These are phyloP conservation scores for Verticillium tricorpus DNA, from an alignment of 2,329 filamentous ascomycete genomes.

Conservation along the genomic window DNA sequence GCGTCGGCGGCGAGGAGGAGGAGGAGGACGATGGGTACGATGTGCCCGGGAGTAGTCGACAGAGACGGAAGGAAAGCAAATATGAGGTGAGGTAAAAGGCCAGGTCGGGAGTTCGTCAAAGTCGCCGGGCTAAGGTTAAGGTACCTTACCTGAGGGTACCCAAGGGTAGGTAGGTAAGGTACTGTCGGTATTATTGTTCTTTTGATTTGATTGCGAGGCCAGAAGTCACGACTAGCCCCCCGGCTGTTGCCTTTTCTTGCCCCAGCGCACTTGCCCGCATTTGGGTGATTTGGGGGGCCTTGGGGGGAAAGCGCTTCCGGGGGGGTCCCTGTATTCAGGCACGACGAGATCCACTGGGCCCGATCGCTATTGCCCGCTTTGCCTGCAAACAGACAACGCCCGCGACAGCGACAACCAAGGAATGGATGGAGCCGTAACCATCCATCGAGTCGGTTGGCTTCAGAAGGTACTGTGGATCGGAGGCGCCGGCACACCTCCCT, in stretches of 20 bases:
- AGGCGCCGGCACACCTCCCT: background rate
- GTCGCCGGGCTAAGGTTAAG: background rate
- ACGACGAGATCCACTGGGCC: background rate
- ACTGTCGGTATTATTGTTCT: background rate
- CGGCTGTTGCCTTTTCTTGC: background rate
- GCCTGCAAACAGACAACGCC: background rate
- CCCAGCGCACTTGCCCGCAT: background rate
- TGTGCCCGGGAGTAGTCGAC: background rate
- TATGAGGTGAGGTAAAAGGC: background rate
- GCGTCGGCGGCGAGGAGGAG: background rate
- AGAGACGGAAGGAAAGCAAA: background rate
- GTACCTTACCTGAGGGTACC: background rate
- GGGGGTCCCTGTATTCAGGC: background rate
- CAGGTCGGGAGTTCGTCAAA: background rate
- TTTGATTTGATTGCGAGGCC: background rate
- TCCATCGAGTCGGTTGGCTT: background rate
- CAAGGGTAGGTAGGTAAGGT: background rate
- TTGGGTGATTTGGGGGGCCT: background rate
- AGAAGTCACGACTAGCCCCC: background rate
- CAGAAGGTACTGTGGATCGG: background rate
- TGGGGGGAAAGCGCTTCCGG: background rate
- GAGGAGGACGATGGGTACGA: background rate
- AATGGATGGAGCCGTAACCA: background rate
- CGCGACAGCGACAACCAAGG: background rate
- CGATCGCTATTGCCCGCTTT: background rate